Base-by-base conservation (phyloP, 129 eudicot species). In the Silybum marianum region DNA sequence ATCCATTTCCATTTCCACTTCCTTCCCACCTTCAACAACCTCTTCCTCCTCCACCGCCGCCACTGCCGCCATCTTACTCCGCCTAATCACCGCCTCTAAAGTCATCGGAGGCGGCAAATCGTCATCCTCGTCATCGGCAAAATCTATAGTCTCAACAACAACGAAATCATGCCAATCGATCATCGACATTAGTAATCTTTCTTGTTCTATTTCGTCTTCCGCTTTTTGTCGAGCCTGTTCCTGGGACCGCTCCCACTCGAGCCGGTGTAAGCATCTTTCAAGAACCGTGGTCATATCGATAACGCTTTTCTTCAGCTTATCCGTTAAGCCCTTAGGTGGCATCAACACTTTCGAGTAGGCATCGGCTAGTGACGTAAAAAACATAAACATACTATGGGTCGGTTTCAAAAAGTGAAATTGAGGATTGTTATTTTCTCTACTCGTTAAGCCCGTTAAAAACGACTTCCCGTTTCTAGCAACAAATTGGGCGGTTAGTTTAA, bases 91-190 rank as follows among this genome's bases (percentile, higher is more conserved):
- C 83, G 91, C 98, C 83, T 94, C 98, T 21, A 91, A 89, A 18
- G 97, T 94, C 98, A 94, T 91, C 34, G 98, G 98, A 68, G 94
- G 87, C 0, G 98, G 98, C 65, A 93, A 84, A 36, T 88, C 94
- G 48, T 93, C 97, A 80, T 93, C 98, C 79, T 93, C 98, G 23
- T 93, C 97, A 72, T 93, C 98, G 0, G 91, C 97, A 90, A 91
- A 93, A 81, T 93, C 98, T 7, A 93, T 93, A 1, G 90, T 79
- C 82, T 91, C 97, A 42, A 91, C 98, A 46, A 88, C 98, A 40
- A 92, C 98, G 81, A 93, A 93, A 87, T 93, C 98, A 62, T 94
- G 98, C 98, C 97, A 94, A 84, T 94, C 97, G 5, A 94, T 94
- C 98, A 90, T 88, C 7, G 98, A 92, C 98, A 91, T 94, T 74